A percentile compares a stretch with the other conserved stretches of the same genome.
These are phyloP conservation scores for Candida ficus DNA, from an alignment of 805 yeast species.

Conservation along the genomic window DNA sequence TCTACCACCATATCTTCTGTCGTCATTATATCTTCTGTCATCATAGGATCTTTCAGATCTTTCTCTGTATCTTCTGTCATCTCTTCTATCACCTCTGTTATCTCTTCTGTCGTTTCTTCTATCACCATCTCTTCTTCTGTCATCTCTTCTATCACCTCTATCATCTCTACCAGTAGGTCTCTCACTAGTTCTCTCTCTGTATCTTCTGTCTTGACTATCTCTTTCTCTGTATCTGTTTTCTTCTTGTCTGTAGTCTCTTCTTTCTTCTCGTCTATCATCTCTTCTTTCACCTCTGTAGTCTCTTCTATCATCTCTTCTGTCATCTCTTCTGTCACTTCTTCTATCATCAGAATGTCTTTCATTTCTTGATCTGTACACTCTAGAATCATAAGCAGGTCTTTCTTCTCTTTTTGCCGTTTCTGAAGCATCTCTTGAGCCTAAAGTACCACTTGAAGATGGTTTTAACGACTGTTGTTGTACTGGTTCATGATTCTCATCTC, in stretches of 20 bases:
- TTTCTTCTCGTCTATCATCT: conserved; percentile 8
- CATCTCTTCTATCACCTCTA: conserved; percentile 5
- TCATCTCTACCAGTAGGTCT: conserved; percentile 9
- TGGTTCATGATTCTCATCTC: neutral
- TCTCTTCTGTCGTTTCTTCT: conserved; percentile 8
- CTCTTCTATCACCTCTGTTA: conserved; percentile 5
- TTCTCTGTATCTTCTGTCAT: conserved; percentile 7
- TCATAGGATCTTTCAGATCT: no score
- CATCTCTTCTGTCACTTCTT: conserved; percentile 3
- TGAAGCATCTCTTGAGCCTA: conserved; percentile 1
- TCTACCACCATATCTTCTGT: conserved; percentile 7
- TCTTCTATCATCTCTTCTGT: neutral
- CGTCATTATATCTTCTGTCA: conserved; percentile 8
- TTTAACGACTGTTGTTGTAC: no score
- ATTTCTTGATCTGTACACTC: conserved; percentile 1
- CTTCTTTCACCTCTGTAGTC: neutral
- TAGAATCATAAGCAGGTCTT: no score
- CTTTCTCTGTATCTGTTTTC: conserved; percentile 10
- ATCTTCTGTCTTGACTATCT: conserved; percentile 3
- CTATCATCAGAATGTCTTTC: neutral
- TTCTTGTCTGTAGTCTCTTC: conserved; percentile 1
- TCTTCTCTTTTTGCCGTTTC: conserved; percentile 3
- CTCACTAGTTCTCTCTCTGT: conserved; percentile 9
- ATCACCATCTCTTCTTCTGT: conserved; percentile 9
- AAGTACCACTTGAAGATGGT: conserved; percentile 3